Evolutionary conservation across 176 grass and related monocot species (phyloP), one percentile per base, ranked within the genome.

Genomic region (Melocanna baccifera): DNA sequence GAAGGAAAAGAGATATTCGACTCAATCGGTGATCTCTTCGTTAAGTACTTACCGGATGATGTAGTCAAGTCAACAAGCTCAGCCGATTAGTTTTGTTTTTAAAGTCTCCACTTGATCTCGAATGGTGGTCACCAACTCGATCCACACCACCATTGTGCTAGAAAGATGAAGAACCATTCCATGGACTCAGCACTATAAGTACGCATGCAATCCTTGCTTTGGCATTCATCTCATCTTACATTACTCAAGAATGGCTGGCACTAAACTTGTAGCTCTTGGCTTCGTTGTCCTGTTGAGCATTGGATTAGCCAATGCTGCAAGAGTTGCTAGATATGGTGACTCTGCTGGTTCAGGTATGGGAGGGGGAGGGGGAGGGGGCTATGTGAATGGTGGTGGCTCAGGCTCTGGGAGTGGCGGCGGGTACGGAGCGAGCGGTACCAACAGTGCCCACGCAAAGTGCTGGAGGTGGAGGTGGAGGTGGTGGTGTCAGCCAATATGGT

Each of bases 261-360:
- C 18, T 20, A 86, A 39, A 32, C 26, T 73, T 23, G 67, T 5
- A 15, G 11, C 80, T 20, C 53, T 83, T 32, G 53, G 67, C 1
- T 47, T 47, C 45, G 10, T 47, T 47, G 12, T 47, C 45, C 12
- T 47, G 3, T 13, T 47, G 45, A 47, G 81, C 58, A 65, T 84
- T 37, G 81, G 81, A 11, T 40, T 84, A 74, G 20, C 29, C 20
- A 84, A 62, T 75, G 70, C 58, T 12, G 43, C 2, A 5, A 75
- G 81, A 13, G 81, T 84, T 37, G 30, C 61, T 53, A 77, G 37
- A 10, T 42, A 28, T 3, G 16, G 22, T 4, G 6, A 0, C 4
- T 6, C 71, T 20, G 1, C 9, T 0, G 81, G 70, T 13, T 4
- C 5, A 0, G 81, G 71, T 0, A 20, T 0, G 0, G 81, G 81